Conservation (phyloP, 441 rosid species). For the Erodium chrysanthum region DNA sequence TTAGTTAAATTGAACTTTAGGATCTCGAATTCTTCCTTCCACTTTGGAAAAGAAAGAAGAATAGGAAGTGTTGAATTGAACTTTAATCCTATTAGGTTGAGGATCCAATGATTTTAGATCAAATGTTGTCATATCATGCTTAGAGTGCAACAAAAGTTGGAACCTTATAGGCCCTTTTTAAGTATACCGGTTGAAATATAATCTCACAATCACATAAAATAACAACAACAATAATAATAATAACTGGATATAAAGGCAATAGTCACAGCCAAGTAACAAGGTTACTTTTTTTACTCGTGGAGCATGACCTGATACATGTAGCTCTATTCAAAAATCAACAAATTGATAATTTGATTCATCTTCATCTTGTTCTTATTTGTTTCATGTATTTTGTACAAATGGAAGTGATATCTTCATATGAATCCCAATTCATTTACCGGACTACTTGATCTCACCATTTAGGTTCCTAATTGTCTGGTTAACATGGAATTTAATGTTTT, state of each 20-base stretch:
- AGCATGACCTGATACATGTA: too few relatives aligned
- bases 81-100: too few relatives aligned
- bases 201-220: too few relatives aligned
- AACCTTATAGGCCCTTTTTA: background rate
- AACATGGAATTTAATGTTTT: conserved; percentile 16
- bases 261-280: too few relatives aligned
- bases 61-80: background rate
- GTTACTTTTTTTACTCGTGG: too few relatives aligned
- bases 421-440: background rate
- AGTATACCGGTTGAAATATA: background rate
- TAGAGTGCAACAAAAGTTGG: background rate
- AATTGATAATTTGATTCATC: background rate
- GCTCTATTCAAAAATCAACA: too few relatives aligned
- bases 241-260: too few relatives aligned
- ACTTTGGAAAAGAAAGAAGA: background rate
- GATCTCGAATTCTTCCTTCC: background rate
- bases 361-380: background rate
- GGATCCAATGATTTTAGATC: background rate
- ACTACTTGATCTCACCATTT: background rate
- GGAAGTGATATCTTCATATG: background rate
- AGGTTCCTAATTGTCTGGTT: conserved; percentile 10
- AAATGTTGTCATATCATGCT: too few relatives aligned
- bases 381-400: background rate
- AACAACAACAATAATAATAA: too few relatives aligned
- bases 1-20: background rate